Base-by-base conservation (phyloP, 352 stramenopile species). In the Pythium aquatile region DNA sequence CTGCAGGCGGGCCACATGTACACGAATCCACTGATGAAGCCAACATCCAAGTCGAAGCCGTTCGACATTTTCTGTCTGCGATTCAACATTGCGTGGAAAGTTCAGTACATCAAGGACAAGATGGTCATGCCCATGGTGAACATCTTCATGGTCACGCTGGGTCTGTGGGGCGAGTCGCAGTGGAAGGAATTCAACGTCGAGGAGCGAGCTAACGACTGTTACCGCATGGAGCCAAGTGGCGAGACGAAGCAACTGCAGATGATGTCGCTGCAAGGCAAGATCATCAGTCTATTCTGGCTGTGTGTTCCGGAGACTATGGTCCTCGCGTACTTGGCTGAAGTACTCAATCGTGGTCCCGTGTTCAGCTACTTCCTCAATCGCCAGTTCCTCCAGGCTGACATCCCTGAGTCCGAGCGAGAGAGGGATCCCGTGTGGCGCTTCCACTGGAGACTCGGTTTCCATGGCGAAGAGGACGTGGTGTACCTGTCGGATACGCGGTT, bases 161-260 rank as follows among this genome's bases (percentile, higher is more conserved):
- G 79, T 3, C 48, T 79, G 0, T 88, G 79, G 79, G 75, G 73
- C 0, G 73, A 83, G 20, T 33, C 40, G 3, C 77, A 84, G 49
- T 88, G 73, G 72, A 76, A 66, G 17, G 75, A 81, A 13, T 86
- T 76, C 55, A 83, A 86, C 53, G 69, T 88, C 17, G 71, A 88
- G 63, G 75, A 86, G 35, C 75, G 79, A 5, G 79, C 77, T 2
- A 83, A 88, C 37, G 71, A 74, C 24, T 83, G 77, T 30, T 88
- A 81, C 52, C 55, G 73, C 10, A 83, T 85, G 77, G 79, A 88
- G 30, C 79, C 77, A 10, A 83, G 75, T 39, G 74, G 60, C 0
- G 79, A 86, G 39, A 70, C 78, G 63, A 86, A 85, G 68, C 79
- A 88, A 63, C 58, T 88, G n/a, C 77, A 88, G 61, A 85, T 88